A percentile compares a stretch with the other conserved stretches of the same genome.
These are phyloP conservation scores for Ceriops decandra DNA, from an alignment of 345 rosid species.

Conservation along the genomic window DNA sequence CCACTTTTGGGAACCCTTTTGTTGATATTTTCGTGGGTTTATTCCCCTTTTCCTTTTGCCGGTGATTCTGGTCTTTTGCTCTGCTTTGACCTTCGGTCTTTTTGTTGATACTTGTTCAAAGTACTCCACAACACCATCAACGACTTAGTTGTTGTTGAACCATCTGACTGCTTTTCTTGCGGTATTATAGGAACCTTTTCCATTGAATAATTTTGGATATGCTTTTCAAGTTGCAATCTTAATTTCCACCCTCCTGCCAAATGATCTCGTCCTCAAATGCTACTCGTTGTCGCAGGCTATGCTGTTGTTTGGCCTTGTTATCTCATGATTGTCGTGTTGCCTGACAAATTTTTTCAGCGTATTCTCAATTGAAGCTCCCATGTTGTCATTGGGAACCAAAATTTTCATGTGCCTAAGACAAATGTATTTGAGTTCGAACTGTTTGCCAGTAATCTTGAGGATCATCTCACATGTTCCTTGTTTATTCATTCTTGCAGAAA, in stretches of 20 bases:
- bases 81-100: not conserved
- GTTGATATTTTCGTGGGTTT: not conserved
- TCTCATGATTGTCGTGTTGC: not conserved
- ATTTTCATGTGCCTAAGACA: slow-evolving; percentile 3
- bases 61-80: not conserved
- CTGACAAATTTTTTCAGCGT: not conserved
- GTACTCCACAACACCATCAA: too few relatives aligned
- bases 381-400: not conserved
- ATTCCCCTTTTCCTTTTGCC: slow-evolving; percentile 3
- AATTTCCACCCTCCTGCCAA: not conserved
- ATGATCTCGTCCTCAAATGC: not conserved
- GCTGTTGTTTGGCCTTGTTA: not conserved
- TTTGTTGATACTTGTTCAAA: not conserved
- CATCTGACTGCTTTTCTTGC: not conserved
- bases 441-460: not conserved
- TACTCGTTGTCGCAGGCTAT: not conserved
- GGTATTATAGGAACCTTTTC: too few relatives aligned
- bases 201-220: not conserved
- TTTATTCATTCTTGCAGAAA: slow-evolving; percentile 28
- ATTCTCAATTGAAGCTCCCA: not conserved
- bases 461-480: slow-evolving; percentile 17
- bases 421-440: not conserved
- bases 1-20: slow-evolving; percentile 4
- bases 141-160: not conserved
- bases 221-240: not conserved